phyloP scores from a whole-genome alignment of 2,329 filamentous ascomycete genomes.

The Alternaria longipes region DNA sequence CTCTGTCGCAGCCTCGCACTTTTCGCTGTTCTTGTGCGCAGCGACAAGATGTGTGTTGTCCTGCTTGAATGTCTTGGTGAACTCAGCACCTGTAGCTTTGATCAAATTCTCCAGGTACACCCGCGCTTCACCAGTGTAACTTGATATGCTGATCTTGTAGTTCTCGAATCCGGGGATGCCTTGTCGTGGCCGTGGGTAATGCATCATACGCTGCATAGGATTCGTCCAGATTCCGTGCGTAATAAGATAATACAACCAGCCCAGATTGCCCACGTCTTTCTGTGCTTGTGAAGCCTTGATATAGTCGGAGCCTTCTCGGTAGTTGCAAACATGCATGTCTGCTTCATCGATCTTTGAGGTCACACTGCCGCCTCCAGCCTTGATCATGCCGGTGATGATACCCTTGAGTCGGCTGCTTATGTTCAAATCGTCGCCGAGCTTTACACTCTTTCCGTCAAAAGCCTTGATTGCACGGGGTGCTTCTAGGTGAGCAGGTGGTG shows the following conservation, averaged over 20 bases:
- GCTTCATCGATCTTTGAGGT: constrained; percentile 73
- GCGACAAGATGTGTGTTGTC: constrained; percentile 97
- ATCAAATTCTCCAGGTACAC: constrained; percentile 94
- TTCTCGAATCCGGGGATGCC: constrained; percentile 82
- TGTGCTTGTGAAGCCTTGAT: constrained; percentile 75
- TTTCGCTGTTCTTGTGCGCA: constrained; percentile 87
- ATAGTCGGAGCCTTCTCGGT: constrained; percentile 83
- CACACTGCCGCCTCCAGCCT: constrained; percentile 74
- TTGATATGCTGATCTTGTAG: constrained; percentile 87
- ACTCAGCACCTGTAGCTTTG: constrained; percentile 81
- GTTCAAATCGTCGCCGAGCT: constrained; percentile 77
- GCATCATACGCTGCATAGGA: constrained; percentile 80
- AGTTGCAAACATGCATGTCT: constrained; percentile 87
- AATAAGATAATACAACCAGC: constrained; percentile 94
- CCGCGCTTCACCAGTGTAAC: constrained; percentile 93
- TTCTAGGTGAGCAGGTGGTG: constrained; percentile 32
- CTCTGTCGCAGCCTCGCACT: constrained; percentile 89
- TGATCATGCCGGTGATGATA: constrained; percentile 76
- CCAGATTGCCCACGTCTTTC: constrained; percentile 89
- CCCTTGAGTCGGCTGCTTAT: constrained; percentile 72
- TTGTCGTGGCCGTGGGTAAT: constrained; percentile 83
- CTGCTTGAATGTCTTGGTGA: constrained; percentile 92
- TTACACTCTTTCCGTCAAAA: constrained; percentile 79
- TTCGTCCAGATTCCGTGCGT: constrained; percentile 89
- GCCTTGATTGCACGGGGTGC: constrained; percentile 60